Evolutionary conservation across 345 rosid genomes (phyloP).

Genomic region (Camelina sativa): DNA sequence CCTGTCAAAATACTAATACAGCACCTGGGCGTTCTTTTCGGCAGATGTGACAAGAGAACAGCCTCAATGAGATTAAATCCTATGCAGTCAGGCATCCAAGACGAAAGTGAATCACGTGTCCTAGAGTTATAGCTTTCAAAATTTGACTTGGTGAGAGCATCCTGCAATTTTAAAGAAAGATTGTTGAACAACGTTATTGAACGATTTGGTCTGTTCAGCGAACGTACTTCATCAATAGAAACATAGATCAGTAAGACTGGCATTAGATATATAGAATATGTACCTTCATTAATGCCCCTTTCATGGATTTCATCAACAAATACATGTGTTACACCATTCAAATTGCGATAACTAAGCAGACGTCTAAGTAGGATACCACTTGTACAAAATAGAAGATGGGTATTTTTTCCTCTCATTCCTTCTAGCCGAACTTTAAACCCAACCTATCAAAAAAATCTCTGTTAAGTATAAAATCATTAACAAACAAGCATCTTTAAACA

Average conservation of each 20-base stretch:
- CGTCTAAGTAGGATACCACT: slow-evolving; percentile 96
- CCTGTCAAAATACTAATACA: slow-evolving; percentile 98
- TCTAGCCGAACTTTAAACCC: slow-evolving; percentile 98
- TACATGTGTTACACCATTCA: slow-evolving; percentile 93
- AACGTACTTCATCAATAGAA: slow-evolving; percentile 5
- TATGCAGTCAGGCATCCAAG: slow-evolving; percentile 92
- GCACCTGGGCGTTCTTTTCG: slow-evolving; percentile 95
- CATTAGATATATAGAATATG: slow-evolving; percentile 20
- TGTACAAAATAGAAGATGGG: slow-evolving; percentile 92
- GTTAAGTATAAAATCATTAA: slow-evolving; percentile 61
- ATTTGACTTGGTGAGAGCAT: slow-evolving; percentile 85
- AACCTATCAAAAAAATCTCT: slow-evolving; percentile 74
- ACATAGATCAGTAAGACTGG: slow-evolving; percentile 1
- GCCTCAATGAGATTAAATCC: slow-evolving; percentile 98
- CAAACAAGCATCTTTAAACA: slow-evolving; percentile 38
- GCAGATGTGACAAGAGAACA: slow-evolving; percentile 91
- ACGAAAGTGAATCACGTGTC: slow-evolving; percentile 84
- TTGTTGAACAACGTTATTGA: no score
- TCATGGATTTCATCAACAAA: slow-evolving; percentile 99
- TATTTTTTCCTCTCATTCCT: slow-evolving; percentile 94
- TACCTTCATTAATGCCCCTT: slow-evolving; percentile 99
- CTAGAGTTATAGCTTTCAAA: slow-evolving; percentile 84
- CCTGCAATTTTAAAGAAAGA: slow-evolving; percentile 53
- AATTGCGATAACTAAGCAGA: slow-evolving; percentile 82
- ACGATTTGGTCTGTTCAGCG: slow-evolving; percentile 18